Conservation (phyloP, 257 asterid species). For the Fraxinus excelsior region DNA sequence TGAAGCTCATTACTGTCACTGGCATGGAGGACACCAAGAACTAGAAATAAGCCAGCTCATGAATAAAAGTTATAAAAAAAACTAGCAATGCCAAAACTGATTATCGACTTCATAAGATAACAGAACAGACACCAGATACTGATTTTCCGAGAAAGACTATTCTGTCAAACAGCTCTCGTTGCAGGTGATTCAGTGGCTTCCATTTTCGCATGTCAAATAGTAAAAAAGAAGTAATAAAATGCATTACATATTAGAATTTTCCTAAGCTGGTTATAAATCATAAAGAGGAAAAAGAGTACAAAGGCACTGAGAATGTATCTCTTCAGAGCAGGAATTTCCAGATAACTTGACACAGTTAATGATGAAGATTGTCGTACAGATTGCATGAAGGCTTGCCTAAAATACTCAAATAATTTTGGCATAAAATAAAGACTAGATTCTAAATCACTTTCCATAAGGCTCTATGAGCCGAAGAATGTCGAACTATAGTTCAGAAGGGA, state of each 20-base stretch:
- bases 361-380: not conserved
- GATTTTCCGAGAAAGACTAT: not conserved
- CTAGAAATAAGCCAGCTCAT: not conserved
- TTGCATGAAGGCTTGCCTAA: constrained; percentile 4
- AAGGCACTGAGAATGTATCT: not conserved
- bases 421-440: not conserved
- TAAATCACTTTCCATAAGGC: not conserved
- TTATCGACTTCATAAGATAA: not conserved
- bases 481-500: not conserved
- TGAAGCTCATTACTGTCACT: not conserved
- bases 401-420: not conserved
- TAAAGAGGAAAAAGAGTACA: not conserved
- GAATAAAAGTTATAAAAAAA: not conserved
- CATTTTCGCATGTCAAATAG: not conserved
- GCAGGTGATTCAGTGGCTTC: not conserved
- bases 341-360: not conserved
- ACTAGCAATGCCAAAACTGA: not conserved
- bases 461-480: not conserved
- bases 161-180: not conserved
- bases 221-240: not conserved
- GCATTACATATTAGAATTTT: not conserved
- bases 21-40: not conserved
- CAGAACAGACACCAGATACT: not conserved
- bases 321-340: not conserved
- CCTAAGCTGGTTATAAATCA: not conserved